Percentiles rank a stretch among this genome's conserved stretches.
phyloP scores from a whole-genome alignment of 495 filamentous ascomycete genomes.

The Tuber aestivum region DNA sequence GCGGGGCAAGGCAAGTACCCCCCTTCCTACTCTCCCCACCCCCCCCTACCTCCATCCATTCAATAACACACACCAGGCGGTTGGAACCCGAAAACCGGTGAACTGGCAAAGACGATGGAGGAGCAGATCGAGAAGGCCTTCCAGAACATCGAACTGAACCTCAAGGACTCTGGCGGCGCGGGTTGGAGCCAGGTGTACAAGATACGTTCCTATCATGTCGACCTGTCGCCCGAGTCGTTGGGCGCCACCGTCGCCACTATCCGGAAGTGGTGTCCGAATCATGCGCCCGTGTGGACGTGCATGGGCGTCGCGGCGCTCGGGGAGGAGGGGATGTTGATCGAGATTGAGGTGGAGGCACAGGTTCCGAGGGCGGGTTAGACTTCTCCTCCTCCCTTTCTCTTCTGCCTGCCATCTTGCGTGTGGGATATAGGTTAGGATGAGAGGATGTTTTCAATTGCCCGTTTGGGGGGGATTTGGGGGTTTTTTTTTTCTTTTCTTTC shows the following conservation, averaged over 20 bases:
- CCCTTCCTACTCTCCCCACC: neutral
- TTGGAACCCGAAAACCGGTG: no score
- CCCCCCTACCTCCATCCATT: neutral
- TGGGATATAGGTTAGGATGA: no score
- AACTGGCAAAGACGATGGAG: conserved; percentile 45
- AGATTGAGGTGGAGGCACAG: no score
- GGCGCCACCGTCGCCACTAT: conserved; percentile 48
- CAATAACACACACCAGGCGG: conserved; percentile 45
- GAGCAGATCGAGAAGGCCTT: conserved; percentile 54
- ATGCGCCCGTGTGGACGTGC: conserved; percentile 50
- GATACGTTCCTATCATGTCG: conserved; percentile 49
- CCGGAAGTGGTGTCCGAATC: conserved; percentile 49
- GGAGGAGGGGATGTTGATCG: no score
- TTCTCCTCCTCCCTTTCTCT: no score
- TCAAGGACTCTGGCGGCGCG: conserved; percentile 52
- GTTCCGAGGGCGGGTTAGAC: no score
- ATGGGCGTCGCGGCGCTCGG: conserved; percentile 48
- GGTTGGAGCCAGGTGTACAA: conserved; percentile 56
- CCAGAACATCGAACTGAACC: conserved; percentile 49
- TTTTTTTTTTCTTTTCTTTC: no score
- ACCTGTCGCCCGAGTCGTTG: conserved; percentile 46
- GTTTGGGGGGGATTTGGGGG: no score
- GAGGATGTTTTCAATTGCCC: neutral
- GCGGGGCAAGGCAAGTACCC: conserved; percentile 51
- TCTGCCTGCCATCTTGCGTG: no score